phyloP scores from a whole-genome alignment of 805 yeast species.

The Lipomyces anomalus region DNA sequence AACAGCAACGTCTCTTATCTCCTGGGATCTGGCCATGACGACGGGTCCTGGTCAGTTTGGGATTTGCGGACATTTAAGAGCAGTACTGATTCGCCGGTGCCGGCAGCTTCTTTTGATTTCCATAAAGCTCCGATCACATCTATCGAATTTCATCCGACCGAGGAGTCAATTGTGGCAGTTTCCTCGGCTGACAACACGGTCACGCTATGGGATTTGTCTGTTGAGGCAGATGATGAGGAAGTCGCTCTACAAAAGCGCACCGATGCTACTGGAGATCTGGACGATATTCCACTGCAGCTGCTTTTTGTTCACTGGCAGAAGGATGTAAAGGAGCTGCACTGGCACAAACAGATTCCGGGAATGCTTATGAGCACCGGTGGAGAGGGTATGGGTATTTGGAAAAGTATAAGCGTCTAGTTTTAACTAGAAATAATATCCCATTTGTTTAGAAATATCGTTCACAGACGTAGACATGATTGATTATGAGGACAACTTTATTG shows the following conservation, averaged over 20 bases:
- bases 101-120: conserved; percentile 93
- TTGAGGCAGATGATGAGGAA: conserved; percentile 98
- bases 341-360: conserved; percentile 98
- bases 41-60: conserved; percentile 97
- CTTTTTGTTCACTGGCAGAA: conserved; percentile 97
- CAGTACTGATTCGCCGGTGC: conserved; percentile 42
- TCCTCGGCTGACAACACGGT: conserved; percentile 96
- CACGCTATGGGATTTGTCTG: conserved; percentile 95
- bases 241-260: conserved; percentile 77
- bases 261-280: conserved; percentile 57
- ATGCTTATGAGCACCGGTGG: conserved; percentile 90
- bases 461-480: too few species aligned
- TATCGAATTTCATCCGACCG: conserved; percentile 88
- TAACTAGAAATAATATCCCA: background rate
- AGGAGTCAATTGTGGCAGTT: conserved; percentile 92
- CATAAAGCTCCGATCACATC: conserved; percentile 91
- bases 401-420: conserved; percentile 83
- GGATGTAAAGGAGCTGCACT: conserved; percentile 94
- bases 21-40: conserved; percentile 94
- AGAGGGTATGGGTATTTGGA: conserved; percentile 93
- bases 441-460: background rate
- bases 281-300: conserved; percentile 90
- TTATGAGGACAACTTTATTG: too few species aligned
- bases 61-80: conserved; percentile 81
- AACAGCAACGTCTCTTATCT: conserved; percentile 78